Percentiles rank a stretch among this genome's conserved stretches.
Conservation (phyloP, 768 basidiomycete genomes). For the Mrakia hoshinonis region DNA sequence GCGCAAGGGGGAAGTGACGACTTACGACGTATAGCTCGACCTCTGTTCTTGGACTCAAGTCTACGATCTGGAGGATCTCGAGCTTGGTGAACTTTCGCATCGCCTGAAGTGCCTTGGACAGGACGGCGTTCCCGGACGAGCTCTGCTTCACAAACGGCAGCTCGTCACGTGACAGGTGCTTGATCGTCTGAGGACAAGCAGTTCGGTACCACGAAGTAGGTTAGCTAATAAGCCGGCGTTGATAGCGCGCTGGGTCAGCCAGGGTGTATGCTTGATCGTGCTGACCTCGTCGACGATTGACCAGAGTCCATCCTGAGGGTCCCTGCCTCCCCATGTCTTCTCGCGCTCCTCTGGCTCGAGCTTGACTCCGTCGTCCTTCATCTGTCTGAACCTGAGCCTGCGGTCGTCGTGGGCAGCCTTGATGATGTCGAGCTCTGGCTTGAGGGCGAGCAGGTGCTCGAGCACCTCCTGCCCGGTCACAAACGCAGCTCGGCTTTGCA, state of each 20-base stretch:
- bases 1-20: neutral
- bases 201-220: too few relatives aligned
- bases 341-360: slow-evolving; percentile 15
- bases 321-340: neutral
- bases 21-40: slow-evolving; percentile 28
- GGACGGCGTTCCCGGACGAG: slow-evolving; percentile 10
- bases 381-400: neutral
- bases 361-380: slow-evolving; percentile 9
- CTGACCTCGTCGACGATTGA: slow-evolving; percentile 11
- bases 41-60: slow-evolving; percentile 17
- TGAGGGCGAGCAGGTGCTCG: slow-evolving; percentile 17
- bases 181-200: slow-evolving; percentile 5
- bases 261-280: too few relatives aligned
- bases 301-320: slow-evolving; percentile 13
- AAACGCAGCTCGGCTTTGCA: slow-evolving; percentile 24
- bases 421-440: slow-evolving; percentile 22
- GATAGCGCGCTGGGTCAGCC: too few relatives aligned
- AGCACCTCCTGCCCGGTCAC: slow-evolving; percentile 24
- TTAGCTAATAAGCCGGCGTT: too few relatives aligned
- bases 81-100: slow-evolving; percentile 26
- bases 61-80: slow-evolving; percentile 27
- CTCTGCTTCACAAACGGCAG: slow-evolving; percentile 16
- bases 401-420: slow-evolving; percentile 6
- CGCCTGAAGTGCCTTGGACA: slow-evolving; percentile 17
- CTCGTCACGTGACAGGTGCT: slow-evolving; percentile 10